Evolutionary conservation across 306 rosid species (phyloP).

Genomic region (Spatholobus suberectus): DNA sequence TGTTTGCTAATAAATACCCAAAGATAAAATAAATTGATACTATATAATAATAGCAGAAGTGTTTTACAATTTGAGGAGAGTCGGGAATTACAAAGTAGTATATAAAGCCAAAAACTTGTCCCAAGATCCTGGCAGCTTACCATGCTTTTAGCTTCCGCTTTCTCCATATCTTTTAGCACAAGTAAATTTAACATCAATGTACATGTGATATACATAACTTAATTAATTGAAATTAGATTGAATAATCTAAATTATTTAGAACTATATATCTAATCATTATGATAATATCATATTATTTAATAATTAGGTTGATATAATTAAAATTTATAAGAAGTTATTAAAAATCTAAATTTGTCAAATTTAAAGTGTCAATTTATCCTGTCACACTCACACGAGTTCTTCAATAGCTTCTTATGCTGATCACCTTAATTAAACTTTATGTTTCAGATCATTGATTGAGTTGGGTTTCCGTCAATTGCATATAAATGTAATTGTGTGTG

Average conservation of each 20-base stretch:
- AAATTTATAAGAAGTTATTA: neutral
- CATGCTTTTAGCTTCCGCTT: constrained; percentile 25
- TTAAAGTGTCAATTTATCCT: neutral
- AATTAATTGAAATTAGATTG: neutral
- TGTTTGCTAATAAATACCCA: neutral
- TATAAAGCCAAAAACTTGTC: constrained; percentile 1
- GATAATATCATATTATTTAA: neutral
- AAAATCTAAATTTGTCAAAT: neutral
- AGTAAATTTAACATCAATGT: neutral
- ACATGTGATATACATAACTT: neutral
- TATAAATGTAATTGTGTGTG: neutral
- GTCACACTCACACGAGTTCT: neutral
- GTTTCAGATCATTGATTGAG: neutral
- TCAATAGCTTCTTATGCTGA: neutral
- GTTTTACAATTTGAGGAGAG: neutral
- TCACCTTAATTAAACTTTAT: neutral
- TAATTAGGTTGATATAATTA: neutral
- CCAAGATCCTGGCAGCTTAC: constrained; percentile 3
- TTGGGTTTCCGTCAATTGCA: neutral
- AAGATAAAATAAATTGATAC: neutral
- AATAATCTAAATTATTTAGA: neutral
- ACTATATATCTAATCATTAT: neutral
- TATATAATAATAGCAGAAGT: neutral
- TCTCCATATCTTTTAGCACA: constrained; percentile 17
- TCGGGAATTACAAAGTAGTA: neutral